Percentiles rank a stretch among this genome's conserved stretches.
phyloP scores from a whole-genome alignment of 2,329 filamentous ascomycete species.

The Neofusicoccum ribis region DNA sequence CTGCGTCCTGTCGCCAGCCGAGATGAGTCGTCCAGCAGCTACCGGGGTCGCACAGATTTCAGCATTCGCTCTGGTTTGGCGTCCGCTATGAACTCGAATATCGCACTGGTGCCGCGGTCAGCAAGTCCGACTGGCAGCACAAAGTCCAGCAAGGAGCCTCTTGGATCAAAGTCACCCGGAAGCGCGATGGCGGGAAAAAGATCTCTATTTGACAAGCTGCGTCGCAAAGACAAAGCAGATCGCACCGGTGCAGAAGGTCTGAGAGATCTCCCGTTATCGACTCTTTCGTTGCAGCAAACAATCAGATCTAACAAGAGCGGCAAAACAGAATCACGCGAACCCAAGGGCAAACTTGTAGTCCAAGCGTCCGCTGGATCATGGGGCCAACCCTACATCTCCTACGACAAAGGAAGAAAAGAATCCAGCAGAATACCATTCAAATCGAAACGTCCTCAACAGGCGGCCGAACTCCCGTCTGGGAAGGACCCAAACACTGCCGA shows the following conservation, averaged over 20 bases:
- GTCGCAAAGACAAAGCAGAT: conserved; percentile 50
- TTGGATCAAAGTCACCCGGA: conserved; percentile 58
- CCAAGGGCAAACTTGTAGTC: conserved; percentile 28
- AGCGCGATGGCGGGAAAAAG: conserved; percentile 48
- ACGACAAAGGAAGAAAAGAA: conserved; percentile 26
- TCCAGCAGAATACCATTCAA: conserved; percentile 17
- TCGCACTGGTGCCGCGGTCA: conserved; percentile 60
- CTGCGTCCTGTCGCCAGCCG: conserved; percentile 72
- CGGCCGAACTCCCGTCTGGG: conserved; percentile 28
- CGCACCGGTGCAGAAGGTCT: conserved; percentile 37
- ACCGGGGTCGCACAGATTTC: conserved; percentile 37
- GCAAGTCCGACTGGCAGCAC: conserved; percentile 81
- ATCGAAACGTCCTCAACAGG: conserved; percentile 33
- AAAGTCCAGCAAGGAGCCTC: conserved; percentile 54
- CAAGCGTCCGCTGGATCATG: conserved; percentile 18
- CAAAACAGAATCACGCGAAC: conserved; percentile 32
- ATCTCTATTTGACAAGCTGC: conserved; percentile 56
- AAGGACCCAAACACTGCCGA: conserved; percentile 49
- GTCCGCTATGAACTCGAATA: conserved; percentile 53
- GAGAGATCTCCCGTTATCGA: conserved; percentile 42
- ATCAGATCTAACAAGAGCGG: conserved; percentile 30
- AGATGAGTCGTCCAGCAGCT: conserved; percentile 66
- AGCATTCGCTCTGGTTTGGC: conserved; percentile 53
- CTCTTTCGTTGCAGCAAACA: conserved; percentile 40
- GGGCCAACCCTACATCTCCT: conserved; percentile 16